Conservation (phyloP, 2,329 filamentous ascomycete species). For the Colletotrichum sp. region DNA sequence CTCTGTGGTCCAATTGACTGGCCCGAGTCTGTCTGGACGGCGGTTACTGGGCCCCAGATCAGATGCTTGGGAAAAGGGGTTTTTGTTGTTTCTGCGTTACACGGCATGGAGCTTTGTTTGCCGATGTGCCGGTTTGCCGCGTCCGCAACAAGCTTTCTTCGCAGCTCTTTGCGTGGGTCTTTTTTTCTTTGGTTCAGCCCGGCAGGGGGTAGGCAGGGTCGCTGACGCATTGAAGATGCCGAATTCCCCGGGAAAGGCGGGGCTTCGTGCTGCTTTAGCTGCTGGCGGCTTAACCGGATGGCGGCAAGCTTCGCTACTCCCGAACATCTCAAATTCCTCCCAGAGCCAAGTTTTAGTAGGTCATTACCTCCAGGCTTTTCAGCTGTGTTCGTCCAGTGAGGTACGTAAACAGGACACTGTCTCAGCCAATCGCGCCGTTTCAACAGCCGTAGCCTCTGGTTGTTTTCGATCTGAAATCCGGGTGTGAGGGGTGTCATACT, state of each 20-base stretch:
- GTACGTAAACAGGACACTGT: not conserved
- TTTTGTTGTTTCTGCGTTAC: not conserved
- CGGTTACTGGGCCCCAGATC: not conserved
- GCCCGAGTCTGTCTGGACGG: not conserved
- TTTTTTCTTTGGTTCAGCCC: conserved; percentile 1
- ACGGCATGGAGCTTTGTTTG: conserved; percentile 5
- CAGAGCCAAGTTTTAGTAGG: not conserved
- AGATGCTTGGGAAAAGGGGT: not conserved
- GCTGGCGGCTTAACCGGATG: not conserved
- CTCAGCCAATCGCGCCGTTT: not conserved
- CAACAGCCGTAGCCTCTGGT: not conserved
- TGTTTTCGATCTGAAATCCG: not conserved
- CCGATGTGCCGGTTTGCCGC: conserved; percentile 17
- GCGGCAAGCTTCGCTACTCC: not conserved
- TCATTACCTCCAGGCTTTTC: not conserved
- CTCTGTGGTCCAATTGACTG: not conserved
- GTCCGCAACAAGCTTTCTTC: conserved; percentile 14
- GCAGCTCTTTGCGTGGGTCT: not conserved
- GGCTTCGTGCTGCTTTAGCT: not conserved
- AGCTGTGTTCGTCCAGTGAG: conserved; percentile 1
- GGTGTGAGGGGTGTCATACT: not conserved
- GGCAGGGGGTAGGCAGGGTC: not conserved
- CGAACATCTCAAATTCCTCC: not conserved
- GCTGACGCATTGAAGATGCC: conserved; percentile 13
- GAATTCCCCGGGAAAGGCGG: conserved; percentile 1